Evolutionary conservation across 2,329 filamentous ascomycete species (phyloP), one percentile per base, ranked within the genome.

Genomic region (Fusarium sp.): DNA sequence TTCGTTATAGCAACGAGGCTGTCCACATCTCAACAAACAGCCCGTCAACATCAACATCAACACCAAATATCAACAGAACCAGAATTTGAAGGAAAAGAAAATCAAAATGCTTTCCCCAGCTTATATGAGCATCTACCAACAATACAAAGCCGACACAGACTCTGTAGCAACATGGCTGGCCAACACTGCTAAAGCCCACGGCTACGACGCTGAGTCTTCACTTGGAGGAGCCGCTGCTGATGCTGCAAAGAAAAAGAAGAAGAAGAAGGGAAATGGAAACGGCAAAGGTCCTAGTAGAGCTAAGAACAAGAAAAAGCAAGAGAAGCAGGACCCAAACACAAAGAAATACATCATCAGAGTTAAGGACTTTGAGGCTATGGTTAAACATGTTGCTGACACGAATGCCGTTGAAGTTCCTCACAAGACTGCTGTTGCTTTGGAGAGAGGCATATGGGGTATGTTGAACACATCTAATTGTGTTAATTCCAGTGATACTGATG

Each of bases 111-210:
- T 45, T 5, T 54, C 58, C 2, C 57, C 58, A 6, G 32, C 35
- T 8, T 55, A 55, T 28, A 24, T 39, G 22, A 70, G 62, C 26
- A 64, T 69, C 14, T 77, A 70, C 32, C 50, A 69, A 10, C 60
- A 75, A 22, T 75, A 75, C 54, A 78, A 78, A 61, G 54, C 57
- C 22, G 76, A 77, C 42, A 78, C 70, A 1, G 72, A 77, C 51
- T 47, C 47, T 41, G 63, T 75, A 6, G 74, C 75, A 20, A 61
- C 55, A 45, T 76, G 66, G 72, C 66, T 77, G 0, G 65, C 66
- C 8, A 54, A 64, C 0, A 78, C 70, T n/a, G 69, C 74, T 18
- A 71, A 74, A n/a, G 58, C 45, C 12, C 48, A 71, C 28, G 66
- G 71, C 35, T 76, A 70, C 8, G 17, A 18, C 6, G 30, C 54